Conservation (phyloP, 441 rosid species). For the Omphalea diandra region DNA sequence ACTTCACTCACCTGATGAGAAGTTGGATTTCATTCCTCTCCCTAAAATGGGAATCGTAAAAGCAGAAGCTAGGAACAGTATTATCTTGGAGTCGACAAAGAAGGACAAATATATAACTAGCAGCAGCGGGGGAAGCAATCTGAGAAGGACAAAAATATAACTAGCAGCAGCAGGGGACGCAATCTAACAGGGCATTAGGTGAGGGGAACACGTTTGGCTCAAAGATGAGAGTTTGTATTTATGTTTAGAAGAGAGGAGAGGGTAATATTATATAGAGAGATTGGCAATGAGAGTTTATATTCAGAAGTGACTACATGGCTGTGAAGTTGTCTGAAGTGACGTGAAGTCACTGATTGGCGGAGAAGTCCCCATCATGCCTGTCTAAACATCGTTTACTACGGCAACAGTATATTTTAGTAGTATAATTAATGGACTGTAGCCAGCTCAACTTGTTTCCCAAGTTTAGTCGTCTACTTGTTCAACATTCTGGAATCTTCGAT, state of each 20-base stretch:
- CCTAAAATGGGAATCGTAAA: slow-evolving; percentile 18
- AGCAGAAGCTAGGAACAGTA: neutral
- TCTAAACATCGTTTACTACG: too few relatives aligned
- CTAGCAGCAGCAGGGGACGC: neutral
- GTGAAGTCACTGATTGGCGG: too few relatives aligned
- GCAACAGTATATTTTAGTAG: too few relatives aligned
- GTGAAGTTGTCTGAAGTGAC: too few relatives aligned
- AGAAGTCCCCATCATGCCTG: neutral
- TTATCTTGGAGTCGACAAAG: neutral
- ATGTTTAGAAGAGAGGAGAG: too few relatives aligned
- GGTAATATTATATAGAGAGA: too few relatives aligned
- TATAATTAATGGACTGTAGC: too few relatives aligned
- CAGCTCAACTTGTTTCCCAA: neutral
- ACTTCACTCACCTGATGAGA: neutral
- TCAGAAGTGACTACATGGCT: too few relatives aligned
- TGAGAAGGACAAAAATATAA: neutral
- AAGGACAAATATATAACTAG: neutral
- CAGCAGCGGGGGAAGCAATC: neutral
- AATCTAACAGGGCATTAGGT: neutral
- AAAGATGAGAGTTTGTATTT: too few relatives aligned
- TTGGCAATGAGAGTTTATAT: too few relatives aligned
- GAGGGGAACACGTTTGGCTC: neutral
- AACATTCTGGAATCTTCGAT: slow-evolving; percentile 4
- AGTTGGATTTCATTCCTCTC: slow-evolving; percentile 19
- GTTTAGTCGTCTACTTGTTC: neutral